Percentiles rank a stretch among this genome's conserved stretches.
phyloP scores from a whole-genome alignment of 192 early-diverging fungal genomes.

The Coemansia sp. region DNA sequence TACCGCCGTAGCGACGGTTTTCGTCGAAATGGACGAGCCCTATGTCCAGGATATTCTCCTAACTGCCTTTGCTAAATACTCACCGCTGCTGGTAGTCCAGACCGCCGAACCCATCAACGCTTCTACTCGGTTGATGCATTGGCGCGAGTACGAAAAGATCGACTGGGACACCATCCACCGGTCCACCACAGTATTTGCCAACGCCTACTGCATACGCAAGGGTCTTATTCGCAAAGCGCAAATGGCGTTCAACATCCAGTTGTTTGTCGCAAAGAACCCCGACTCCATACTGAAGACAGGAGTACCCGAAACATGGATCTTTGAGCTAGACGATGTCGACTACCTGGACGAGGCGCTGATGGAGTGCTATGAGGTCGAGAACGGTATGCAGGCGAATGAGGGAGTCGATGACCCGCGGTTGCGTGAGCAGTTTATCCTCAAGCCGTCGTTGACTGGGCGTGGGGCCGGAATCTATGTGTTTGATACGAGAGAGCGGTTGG shows the following conservation, averaged over 20 bases:
- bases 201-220: constrained; percentile 68
- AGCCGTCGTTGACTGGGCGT: constrained; percentile 66
- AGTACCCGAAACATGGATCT: constrained; percentile 66
- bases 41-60: constrained; percentile 52
- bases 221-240: constrained; percentile 70
- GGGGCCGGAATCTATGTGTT: constrained; percentile 67
- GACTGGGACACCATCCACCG: constrained; percentile 59
- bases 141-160: constrained; percentile 69
- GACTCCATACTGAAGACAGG: constrained; percentile 54
- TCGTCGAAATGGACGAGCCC: constrained; percentile 57
- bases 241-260: constrained; percentile 63
- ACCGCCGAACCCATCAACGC: background rate
- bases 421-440: constrained; percentile 62
- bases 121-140: constrained; percentile 43
- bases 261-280: constrained; percentile 61
- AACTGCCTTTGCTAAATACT: constrained; percentile 27
- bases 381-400: constrained; percentile 58
- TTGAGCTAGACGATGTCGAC: constrained; percentile 66
- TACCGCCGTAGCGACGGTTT: constrained; percentile 19
- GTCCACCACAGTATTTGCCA: constrained; percentile 41
- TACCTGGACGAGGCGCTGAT: constrained; percentile 70
- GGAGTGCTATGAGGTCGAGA: constrained; percentile 66
- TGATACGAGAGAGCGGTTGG: constrained; percentile 57
- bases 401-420: constrained; percentile 20
- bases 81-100: constrained; percentile 7